Evolutionary conservation across 2,329 filamentous ascomycete species (phyloP).

Genomic region (Podosphaera fusca): DNA sequence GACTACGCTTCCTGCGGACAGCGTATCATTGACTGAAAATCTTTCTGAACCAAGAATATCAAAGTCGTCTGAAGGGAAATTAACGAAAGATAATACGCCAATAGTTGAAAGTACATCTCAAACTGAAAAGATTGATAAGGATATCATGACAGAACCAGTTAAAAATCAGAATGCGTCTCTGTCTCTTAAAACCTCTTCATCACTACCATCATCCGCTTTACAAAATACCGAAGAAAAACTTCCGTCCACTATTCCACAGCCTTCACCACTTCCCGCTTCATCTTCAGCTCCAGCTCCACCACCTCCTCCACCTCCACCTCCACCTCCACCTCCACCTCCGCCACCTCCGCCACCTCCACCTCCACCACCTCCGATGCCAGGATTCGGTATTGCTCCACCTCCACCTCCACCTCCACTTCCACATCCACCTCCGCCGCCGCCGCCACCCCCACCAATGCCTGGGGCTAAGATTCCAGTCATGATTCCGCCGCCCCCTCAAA

Average conservation of each 20-base stretch:
- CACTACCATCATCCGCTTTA: background rate
- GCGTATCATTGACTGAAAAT: background rate
- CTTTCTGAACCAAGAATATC: no score
- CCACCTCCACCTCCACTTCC: conserved; percentile 22
- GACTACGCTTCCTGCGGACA: background rate
- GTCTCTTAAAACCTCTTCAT: background rate
- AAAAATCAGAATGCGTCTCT: background rate
- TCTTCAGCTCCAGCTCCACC: conserved; percentile 14
- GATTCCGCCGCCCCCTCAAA: conserved; percentile 30
- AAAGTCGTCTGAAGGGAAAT: background rate
- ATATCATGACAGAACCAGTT: background rate
- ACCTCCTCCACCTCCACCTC: conserved; percentile 20
- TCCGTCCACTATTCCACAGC: conserved; percentile 17
- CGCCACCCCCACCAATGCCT: conserved; percentile 20
- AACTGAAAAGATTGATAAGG: background rate
- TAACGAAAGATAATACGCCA: background rate
- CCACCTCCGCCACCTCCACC: conserved; percentile 18
- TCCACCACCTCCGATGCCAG: conserved; percentile 16
- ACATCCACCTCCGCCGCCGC: conserved; percentile 25
- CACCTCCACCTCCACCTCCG: conserved; percentile 15
- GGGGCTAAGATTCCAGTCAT: conserved; percentile 15
- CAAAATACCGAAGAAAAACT: background rate
- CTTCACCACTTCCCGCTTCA: conserved; percentile 17
- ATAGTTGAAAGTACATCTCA: background rate
- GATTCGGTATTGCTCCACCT: conserved; percentile 18